Conservation (phyloP, 257 asterid species). For the Solanum tarijense region DNA sequence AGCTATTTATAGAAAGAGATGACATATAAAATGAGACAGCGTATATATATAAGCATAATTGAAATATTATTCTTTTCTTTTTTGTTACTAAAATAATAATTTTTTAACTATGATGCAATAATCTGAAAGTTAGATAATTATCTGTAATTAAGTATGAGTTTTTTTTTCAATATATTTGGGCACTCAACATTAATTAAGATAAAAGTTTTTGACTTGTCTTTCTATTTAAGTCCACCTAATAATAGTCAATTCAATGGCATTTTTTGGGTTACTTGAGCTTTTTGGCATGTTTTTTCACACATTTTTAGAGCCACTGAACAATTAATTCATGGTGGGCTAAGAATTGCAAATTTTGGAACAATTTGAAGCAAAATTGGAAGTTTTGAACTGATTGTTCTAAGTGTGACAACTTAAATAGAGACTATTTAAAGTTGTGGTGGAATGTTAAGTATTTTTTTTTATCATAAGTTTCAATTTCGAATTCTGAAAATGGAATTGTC, state of each 20-base stretch:
- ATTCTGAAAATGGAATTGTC: fast-evolving
- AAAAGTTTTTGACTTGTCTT: background rate
- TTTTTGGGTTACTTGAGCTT: background rate
- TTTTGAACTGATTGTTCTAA: background rate
- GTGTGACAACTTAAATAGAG: background rate
- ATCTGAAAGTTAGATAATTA: background rate
- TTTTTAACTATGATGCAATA: background rate
- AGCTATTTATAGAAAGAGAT: no score
- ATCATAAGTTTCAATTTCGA: background rate
- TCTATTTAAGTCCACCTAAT: background rate
- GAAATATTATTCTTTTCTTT: background rate
- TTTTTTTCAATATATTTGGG: background rate
- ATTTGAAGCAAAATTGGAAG: background rate
- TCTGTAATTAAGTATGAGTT: background rate
- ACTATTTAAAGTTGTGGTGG: background rate
- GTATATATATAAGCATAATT: background rate
- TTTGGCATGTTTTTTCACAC: background rate
- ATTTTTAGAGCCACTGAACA: background rate
- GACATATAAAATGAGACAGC: no score
- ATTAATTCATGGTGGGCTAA: background rate
- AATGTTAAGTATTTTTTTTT: background rate
- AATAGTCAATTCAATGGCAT: background rate
- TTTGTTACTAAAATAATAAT: background rate
- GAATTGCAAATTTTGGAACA: background rate
- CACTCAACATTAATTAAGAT: background rate